Percentiles rank a stretch among this genome's conserved stretches.
phyloP scores from a whole-genome alignment of 495 filamentous ascomycete species.

The Pyrenula massariospora region DNA sequence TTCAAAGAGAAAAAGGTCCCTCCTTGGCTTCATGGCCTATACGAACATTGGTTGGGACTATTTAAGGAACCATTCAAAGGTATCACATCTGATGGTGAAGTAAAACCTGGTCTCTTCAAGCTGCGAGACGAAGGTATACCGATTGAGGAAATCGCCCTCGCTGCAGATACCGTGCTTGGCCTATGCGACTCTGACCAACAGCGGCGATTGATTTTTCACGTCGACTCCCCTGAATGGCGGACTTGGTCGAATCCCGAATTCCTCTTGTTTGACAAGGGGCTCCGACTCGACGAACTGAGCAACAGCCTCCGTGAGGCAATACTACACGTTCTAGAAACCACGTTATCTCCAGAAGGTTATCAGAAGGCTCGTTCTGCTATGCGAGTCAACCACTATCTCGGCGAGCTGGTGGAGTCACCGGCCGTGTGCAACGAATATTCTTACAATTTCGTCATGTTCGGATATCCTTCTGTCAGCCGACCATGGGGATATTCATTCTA shows the following conservation, averaged over 20 bases:
- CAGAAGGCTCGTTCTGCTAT: conserved; percentile 56
- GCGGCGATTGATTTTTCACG: conserved; percentile 37
- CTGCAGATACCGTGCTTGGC: conserved; percentile 29
- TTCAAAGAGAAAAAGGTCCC: conserved; percentile 48
- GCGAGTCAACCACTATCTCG: conserved; percentile 71
- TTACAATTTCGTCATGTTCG: conserved; percentile 64
- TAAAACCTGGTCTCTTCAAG: conserved; percentile 43
- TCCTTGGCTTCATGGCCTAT: conserved; percentile 57
- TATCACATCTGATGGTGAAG: conserved; percentile 54
- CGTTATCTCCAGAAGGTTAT: conserved; percentile 59
- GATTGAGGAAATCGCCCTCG: conserved; percentile 38
- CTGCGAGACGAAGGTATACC: conserved; percentile 51
- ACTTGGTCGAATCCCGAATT: conserved; percentile 71
- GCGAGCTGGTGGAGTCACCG: conserved; percentile 48
- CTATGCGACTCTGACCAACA: conserved; percentile 35
- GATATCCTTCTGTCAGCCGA: conserved; percentile 29
- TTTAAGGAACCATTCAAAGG: conserved; percentile 60
- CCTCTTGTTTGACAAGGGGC: conserved; percentile 46
- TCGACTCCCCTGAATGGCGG: conserved; percentile 61
- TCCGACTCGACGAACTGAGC: conserved; percentile 51
- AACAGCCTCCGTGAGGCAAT: conserved; percentile 29
- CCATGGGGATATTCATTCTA: conserved; percentile 69
- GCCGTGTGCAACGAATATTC: conserved; percentile 59
- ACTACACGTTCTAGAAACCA: conserved; percentile 39
- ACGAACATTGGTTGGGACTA: conserved; percentile 53